Conservation (phyloP, 2,329 filamentous ascomycete genomes). For the Cytospora piceae region DNA sequence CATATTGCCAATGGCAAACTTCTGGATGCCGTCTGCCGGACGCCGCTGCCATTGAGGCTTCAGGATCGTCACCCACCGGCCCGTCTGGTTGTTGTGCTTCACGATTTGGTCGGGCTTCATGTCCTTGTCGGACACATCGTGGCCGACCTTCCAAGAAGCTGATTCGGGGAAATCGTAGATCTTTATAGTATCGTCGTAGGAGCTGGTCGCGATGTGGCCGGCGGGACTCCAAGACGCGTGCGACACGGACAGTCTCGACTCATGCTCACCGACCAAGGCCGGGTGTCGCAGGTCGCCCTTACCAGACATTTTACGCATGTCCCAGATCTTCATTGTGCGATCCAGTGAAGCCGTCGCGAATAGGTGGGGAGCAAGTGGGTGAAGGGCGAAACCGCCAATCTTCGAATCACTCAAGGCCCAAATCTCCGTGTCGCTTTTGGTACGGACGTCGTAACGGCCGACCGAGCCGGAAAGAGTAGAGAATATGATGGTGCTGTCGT, state of each 20-base stretch:
- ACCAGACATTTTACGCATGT: constrained; percentile 76
- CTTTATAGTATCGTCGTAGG: constrained; percentile 94
- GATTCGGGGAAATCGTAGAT: constrained; percentile 78
- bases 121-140: constrained; percentile 59
- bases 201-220: constrained; percentile 87
- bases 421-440: constrained; percentile 62
- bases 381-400: constrained; percentile 89
- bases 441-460: constrained; percentile 78
- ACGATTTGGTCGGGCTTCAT: constrained; percentile 74
- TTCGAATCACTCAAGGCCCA: constrained; percentile 88
- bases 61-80: constrained; percentile 83
- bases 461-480: constrained; percentile 83
- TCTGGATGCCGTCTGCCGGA: constrained; percentile 78
- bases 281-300: constrained; percentile 65
- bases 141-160: constrained; percentile 60
- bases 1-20: constrained; percentile 96
- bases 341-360: constrained; percentile 90
- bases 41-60: constrained; percentile 87
- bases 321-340: constrained; percentile 89
- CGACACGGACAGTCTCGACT: constrained; percentile 82
- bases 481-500: constrained; percentile 80
- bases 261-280: constrained; percentile 76
- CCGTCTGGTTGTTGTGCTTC: constrained; percentile 93
- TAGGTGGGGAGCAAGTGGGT: constrained; percentile 79
- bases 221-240: constrained; percentile 87